Conservation (phyloP, 805 yeast genomes). For the Cyberlindnera japonica region DNA sequence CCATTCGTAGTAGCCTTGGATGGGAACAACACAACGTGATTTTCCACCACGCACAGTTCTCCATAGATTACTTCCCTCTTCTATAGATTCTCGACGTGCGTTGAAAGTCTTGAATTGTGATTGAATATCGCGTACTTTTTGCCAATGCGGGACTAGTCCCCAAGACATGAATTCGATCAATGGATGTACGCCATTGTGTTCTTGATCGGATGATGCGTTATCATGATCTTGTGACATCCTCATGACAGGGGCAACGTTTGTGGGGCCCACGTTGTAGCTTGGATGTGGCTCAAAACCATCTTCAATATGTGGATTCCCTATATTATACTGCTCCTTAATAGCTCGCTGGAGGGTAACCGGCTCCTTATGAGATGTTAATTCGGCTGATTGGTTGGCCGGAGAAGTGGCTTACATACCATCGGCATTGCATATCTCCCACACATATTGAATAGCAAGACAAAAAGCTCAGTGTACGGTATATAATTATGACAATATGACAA, state of each 20-base stretch:
- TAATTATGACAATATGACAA: too few relatives aligned
- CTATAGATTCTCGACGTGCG: conserved; percentile 64
- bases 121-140: conserved; percentile 35
- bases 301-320: conserved; percentile 5
- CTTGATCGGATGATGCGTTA: conserved; percentile 2
- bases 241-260: conserved; percentile 43
- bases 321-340: conserved; percentile 10
- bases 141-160: conserved; percentile 76
- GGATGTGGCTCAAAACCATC: conserved; percentile 28
- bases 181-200: conserved; percentile 7
- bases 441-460: too few relatives aligned
- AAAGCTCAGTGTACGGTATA: too few relatives aligned
- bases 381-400: too few relatives aligned
- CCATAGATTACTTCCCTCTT: conserved; percentile 54
- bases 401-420: conserved; percentile 31
- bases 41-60: conserved; percentile 36
- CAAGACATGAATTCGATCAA: conserved; percentile 60
- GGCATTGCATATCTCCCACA: conserved; percentile 60
- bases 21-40: conserved; percentile 70
- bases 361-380: conserved; percentile 10
- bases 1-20: conserved; percentile 91
- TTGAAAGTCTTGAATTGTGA: conserved; percentile 57
- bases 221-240: conserved; percentile 1
- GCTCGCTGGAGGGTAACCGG: conserved; percentile 11
- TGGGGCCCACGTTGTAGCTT: conserved; percentile 63